phyloP scores from a whole-genome alignment of 1,139 yeast genomes.

The Suhomyces wounanorum region DNA sequence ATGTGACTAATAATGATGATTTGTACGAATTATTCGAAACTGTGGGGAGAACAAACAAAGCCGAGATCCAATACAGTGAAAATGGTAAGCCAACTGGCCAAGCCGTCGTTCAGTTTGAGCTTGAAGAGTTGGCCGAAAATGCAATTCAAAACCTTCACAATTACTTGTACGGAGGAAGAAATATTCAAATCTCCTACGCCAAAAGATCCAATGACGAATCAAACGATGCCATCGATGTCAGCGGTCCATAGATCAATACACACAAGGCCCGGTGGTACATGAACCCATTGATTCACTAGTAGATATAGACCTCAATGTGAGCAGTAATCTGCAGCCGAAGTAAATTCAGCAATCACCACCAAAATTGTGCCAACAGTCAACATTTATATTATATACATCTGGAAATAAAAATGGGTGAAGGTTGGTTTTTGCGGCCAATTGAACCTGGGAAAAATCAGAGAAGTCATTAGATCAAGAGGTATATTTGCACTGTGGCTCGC shows the following conservation, averaged over 20 bases:
- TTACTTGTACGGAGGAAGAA: slow-evolving; percentile 84
- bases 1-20: slow-evolving; percentile 84
- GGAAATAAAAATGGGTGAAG: too few relatives aligned
- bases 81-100: slow-evolving; percentile 76
- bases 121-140: slow-evolving; percentile 66
- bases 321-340: too few relatives aligned
- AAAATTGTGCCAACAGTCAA: too few relatives aligned
- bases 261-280: background rate
- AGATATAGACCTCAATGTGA: background rate
- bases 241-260: slow-evolving; percentile 3
- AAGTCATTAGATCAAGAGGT: too few relatives aligned
- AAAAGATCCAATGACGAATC: slow-evolving; percentile 17
- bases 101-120: slow-evolving; percentile 81
- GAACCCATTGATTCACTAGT: background rate
- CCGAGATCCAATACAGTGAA: slow-evolving; percentile 71
- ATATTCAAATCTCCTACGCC: slow-evolving; percentile 66
- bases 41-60: slow-evolving; percentile 72
- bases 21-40: slow-evolving; percentile 84
- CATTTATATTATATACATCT: too few relatives aligned
- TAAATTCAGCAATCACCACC: too few relatives aligned
- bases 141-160: slow-evolving; percentile 76
- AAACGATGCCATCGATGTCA: background rate
- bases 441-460: too few relatives aligned
- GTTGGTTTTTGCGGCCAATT: too few relatives aligned
- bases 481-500: too few relatives aligned